Evolutionary conservation across 768 basidiomycete species (phyloP).

Genomic region (Mycena amicta): DNA sequence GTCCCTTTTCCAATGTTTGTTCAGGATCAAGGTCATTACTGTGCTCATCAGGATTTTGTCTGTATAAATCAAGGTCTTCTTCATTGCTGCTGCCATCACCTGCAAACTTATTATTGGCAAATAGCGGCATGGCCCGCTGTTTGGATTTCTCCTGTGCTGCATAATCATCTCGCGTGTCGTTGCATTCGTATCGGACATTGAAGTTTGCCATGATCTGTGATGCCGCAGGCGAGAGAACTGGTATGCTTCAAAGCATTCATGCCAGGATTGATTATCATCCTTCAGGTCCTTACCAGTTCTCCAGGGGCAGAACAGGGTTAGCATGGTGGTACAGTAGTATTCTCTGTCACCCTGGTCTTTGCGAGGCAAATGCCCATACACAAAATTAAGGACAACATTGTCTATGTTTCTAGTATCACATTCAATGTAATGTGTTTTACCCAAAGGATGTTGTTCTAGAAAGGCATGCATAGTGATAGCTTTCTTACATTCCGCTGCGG

Average conservation of each 20-base stretch:
- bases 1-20: background rate
- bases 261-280: slow-evolving; percentile 22
- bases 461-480: slow-evolving; percentile 9
- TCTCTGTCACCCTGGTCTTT: slow-evolving; percentile 32
- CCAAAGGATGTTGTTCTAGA: slow-evolving; percentile 26
- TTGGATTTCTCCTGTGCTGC: slow-evolving; percentile 10
- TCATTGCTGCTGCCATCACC: background rate
- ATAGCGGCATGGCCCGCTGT: background rate
- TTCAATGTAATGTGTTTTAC: slow-evolving; percentile 24
- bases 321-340: slow-evolving; percentile 35
- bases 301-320: slow-evolving; percentile 35
- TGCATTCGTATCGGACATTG: slow-evolving; percentile 37
- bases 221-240: slow-evolving; percentile 21
- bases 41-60: background rate
- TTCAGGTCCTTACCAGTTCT: slow-evolving; percentile 24
- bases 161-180: slow-evolving; percentile 38
- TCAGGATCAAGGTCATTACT: slow-evolving; percentile 1
- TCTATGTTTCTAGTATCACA: background rate
- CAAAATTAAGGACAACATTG: slow-evolving; percentile 29
- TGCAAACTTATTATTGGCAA: background rate
- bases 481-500: background rate
- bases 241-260: slow-evolving; percentile 22
- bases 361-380: slow-evolving; percentile 31
- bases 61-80: background rate
- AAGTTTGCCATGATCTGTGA: slow-evolving; percentile 30